Evolutionary conservation across 306 rosid genomes (phyloP).

Genomic region (Fragaria iinumae): DNA sequence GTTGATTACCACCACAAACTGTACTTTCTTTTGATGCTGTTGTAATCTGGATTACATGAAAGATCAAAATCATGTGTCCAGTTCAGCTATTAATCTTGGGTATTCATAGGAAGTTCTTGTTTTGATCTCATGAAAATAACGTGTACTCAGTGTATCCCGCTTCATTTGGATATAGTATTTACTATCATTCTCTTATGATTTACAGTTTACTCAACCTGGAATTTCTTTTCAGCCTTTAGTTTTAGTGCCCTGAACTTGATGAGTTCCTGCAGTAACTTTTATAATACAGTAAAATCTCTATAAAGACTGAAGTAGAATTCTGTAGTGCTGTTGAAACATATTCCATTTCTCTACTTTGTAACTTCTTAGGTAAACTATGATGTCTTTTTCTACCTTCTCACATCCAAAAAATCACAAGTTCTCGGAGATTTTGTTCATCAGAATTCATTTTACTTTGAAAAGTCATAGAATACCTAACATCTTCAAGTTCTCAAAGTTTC

Average conservation of each 20-base stretch:
- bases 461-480: background rate
- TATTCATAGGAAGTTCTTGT: background rate
- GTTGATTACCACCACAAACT: conserved; percentile 3
- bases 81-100: background rate
- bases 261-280: background rate
- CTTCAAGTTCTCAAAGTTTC: background rate
- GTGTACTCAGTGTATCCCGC: background rate
- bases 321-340: background rate
- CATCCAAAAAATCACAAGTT: background rate
- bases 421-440: background rate
- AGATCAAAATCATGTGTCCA: background rate
- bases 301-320: too few relatives aligned
- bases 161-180: background rate
- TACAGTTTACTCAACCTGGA: background rate
- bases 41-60: background rate
- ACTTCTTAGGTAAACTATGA: background rate
- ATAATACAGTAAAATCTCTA: background rate
- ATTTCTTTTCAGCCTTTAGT: background rate
- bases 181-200: background rate
- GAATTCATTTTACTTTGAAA: background rate
- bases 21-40: background rate
- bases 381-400: background rate
- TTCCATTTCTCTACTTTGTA: background rate
- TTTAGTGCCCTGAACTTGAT: background rate
- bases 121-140: background rate